Percentiles rank a stretch among this genome's conserved stretches.
These are phyloP conservation scores for Xerocomus potaroensis DNA, from an alignment of 768 basidiomycete genomes.

Conservation along the genomic window DNA sequence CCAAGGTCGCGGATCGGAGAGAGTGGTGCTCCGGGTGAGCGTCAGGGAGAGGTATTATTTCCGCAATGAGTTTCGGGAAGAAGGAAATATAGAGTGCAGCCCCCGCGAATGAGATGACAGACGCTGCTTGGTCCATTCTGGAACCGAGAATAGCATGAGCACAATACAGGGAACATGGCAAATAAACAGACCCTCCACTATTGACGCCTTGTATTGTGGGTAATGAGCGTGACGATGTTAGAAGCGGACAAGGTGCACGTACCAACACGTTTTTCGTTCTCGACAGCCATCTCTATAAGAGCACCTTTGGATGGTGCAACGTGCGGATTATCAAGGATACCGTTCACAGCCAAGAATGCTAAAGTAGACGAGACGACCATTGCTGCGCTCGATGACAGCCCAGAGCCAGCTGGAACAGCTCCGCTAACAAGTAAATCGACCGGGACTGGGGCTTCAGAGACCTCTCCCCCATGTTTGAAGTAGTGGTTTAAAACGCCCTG, in stretches of 20 bases:
- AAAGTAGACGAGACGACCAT: conserved; percentile 88
- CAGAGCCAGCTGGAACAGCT: conserved; percentile 81
- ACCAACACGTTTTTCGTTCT: conserved; percentile 83
- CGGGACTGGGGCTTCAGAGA: conserved; percentile 41
- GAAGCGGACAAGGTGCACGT: conserved; percentile 6
- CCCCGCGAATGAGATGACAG: conserved; percentile 67
- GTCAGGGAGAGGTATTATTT: conserved; percentile 58
- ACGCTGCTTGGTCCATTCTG: conserved; percentile 91
- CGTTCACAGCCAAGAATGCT: conserved; percentile 74
- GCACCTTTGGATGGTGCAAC: conserved; percentile 50
- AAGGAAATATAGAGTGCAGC: conserved; percentile 80
- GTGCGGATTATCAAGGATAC: conserved; percentile 40
- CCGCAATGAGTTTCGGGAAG: conserved; percentile 66
- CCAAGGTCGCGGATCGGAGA: conserved; percentile 27
- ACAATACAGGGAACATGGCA: not conserved
- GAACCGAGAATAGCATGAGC: conserved; percentile 1
- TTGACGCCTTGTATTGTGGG: conserved; percentile 49
- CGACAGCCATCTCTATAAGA: conserved; percentile 75
- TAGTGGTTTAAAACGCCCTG: conserved; percentile 67
- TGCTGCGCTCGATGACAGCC: conserved; percentile 83
- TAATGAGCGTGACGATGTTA: not conserved
- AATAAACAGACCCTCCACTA: conserved; percentile 71
- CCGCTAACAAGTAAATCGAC: conserved; percentile 79
- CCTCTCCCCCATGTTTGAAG: conserved; percentile 34
- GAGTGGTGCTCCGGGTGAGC: conserved; percentile 17